Evolutionary conservation across 495 filamentous ascomycete species (phyloP), one percentile per base, ranked within the genome.

Genomic region (Aspergillus baeticus): DNA sequence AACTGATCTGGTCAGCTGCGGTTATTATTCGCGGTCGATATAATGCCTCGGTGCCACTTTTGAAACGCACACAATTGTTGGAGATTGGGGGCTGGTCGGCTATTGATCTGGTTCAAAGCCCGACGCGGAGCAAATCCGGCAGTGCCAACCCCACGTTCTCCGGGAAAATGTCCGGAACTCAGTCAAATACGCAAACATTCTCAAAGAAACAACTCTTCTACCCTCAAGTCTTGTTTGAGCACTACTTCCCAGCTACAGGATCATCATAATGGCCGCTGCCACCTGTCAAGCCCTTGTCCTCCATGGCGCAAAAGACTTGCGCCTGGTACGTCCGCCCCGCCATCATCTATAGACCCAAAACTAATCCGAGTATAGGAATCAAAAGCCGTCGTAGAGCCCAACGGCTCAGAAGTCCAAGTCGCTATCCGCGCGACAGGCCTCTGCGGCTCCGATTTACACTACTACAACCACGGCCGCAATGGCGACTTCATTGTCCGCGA

Each of bases 401-500:
- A 60, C 14, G 72, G 69, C 54, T 78, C 74, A 14, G 85, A 92
- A 61, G 80, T 92, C 47, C 90, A 92, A 74, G 78, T 92, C 61
- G 78, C 84, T 61, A 77, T 92, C 63, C 82, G 81, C 66, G 83
- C 86, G 18, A 92, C 89, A 1, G 88, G 88, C 29, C 84, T 94
- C 67, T 92, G 89, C 69, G 90, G 90, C 60, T 91, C 88, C 3
- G 90, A 94, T 72, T 81, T 92, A 6, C 87, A 88, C 63, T 94
- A 94, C 77, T 94, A 90, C 77, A 86, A 80, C 61, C 88, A 92
- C 71, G 90, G 87, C 63, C 86, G 87, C 68, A 92, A 92, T 63
- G 90, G 90, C 50, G 87, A 90, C 69, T 87, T 94, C 68, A 82
- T 87, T 54, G 84, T 88, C 22, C 87, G 81, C 47, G 76, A 78